Conservation (phyloP, 352 stramenopile species). For the Phytophthora pinifolia region DNA sequence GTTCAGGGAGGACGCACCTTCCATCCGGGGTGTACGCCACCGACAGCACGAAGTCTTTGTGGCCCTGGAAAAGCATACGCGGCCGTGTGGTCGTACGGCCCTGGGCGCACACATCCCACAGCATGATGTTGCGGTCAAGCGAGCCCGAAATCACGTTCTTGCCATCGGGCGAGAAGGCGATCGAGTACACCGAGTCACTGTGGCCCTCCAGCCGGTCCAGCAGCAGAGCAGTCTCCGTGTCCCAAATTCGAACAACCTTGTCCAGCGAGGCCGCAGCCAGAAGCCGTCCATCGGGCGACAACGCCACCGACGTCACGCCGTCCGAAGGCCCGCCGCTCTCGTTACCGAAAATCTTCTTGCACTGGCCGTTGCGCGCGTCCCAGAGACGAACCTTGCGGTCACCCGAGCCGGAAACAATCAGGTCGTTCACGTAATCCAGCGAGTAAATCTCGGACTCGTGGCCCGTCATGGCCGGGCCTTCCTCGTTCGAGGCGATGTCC, state of each 20-base stretch:
- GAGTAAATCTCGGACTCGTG: constrained; percentile 89
- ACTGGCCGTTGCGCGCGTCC: constrained; percentile 80
- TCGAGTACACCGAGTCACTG: constrained; percentile 88
- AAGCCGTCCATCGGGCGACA: constrained; percentile 76
- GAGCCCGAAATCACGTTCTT: constrained; percentile 89
- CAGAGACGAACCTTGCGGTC: constrained; percentile 84
- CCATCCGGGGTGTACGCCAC: constrained; percentile 87
- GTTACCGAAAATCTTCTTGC: constrained; percentile 85
- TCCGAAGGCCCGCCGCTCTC: constrained; percentile 79
- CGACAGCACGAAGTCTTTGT: constrained; percentile 88
- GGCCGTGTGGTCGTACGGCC: constrained; percentile 77
- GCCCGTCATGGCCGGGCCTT: constrained; percentile 77
- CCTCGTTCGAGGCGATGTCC: constrained; percentile 87
- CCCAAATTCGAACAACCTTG: constrained; percentile 88
- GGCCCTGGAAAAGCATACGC: constrained; percentile 86
- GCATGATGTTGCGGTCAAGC: constrained; percentile 85
- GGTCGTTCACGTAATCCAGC: constrained; percentile 83
- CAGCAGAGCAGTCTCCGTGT: constrained; percentile 79
- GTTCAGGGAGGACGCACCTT: constrained; percentile 45
- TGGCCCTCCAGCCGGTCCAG: constrained; percentile 83
- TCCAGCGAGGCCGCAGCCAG: constrained; percentile 80
- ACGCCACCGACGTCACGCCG: constrained; percentile 77
- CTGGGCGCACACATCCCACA: constrained; percentile 83
- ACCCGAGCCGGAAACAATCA: constrained; percentile 85
- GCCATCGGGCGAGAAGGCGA: constrained; percentile 84